Evolutionary conservation across 257 asterid genomes (phyloP).

Genomic region (Primulina huaijiensis): DNA sequence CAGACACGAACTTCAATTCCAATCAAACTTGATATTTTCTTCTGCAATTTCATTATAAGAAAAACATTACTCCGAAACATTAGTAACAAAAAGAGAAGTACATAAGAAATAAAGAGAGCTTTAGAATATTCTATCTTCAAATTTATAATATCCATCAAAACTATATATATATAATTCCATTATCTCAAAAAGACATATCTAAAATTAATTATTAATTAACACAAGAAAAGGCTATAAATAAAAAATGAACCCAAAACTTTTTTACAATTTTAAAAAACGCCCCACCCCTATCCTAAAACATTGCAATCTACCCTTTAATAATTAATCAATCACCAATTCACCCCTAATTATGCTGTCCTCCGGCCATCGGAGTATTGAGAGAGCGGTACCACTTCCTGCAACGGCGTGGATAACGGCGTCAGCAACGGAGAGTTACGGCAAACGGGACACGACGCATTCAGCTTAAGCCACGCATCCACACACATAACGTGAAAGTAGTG

Average conservation of each 20-base stretch:
- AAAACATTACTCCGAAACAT: no score
- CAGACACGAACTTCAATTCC: no score
- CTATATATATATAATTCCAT: no score
- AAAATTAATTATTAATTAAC: no score
- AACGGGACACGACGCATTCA: conserved; percentile 82
- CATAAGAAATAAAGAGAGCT: no score
- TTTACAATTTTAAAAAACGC: conserved; percentile 7
- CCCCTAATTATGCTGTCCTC: conserved; percentile 39
- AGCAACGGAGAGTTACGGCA: conserved; percentile 95
- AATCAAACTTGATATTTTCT: no score
- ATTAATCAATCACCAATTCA: neutral
- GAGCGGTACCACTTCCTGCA: conserved; percentile 97
- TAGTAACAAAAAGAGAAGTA: no score
- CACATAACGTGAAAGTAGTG: conserved; percentile 89
- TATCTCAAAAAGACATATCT: no score
- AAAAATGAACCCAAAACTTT: conserved; percentile 12
- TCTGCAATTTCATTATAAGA: no score
- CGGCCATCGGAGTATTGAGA: conserved; percentile 88
- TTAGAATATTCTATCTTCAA: no score
- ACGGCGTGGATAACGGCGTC: conserved; percentile 88
- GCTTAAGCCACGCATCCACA: conserved; percentile 89
- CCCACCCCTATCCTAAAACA: conserved; percentile 17
- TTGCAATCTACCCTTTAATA: conserved; percentile 15
- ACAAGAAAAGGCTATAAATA: no score
- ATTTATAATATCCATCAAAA: no score